These are phyloP conservation scores for Eimeria mitis DNA, from an alignment of 169 alveolate genomes.

Conservation along the genomic window DNA sequence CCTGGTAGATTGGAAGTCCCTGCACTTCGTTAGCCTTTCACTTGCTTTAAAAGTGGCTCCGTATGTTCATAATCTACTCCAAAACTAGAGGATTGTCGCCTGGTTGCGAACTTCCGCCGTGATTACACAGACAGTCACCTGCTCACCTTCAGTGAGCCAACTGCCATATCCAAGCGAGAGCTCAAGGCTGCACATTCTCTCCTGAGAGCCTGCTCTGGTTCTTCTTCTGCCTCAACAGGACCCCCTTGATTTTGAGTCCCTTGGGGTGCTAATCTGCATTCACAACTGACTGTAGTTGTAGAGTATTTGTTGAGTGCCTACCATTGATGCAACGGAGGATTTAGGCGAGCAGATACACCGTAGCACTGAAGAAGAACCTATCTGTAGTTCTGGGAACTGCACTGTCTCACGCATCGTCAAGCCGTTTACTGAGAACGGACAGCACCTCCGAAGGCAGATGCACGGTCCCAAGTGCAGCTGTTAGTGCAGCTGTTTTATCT, in stretches of 20 bases:
- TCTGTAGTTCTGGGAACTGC: neutral
- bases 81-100: neutral
- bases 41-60: neutral
- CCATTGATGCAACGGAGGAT: neutral
- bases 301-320: neutral
- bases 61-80: neutral
- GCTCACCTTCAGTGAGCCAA: constrained; percentile 34
- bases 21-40: neutral
- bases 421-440: constrained; percentile 1
- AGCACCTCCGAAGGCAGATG: constrained; percentile 48
- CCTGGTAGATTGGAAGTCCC: neutral
- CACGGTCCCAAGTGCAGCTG: constrained; percentile 37
- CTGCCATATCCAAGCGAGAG: constrained; percentile 3
- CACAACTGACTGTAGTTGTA: neutral
- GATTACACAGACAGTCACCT: neutral
- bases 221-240: neutral
- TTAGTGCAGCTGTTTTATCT: constrained; percentile 17
- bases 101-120: neutral
- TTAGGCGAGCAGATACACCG: neutral
- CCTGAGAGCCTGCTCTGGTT: constrained; percentile 72
- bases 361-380: neutral
- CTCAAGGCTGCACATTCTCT: constrained; percentile 43
- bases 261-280: constrained; percentile 12
- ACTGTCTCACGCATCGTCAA: constrained; percentile 53
- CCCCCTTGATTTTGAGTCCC: neutral